Conservation (phyloP, 2,329 filamentous ascomycete species). For the Lachnellula hyalina region DNA sequence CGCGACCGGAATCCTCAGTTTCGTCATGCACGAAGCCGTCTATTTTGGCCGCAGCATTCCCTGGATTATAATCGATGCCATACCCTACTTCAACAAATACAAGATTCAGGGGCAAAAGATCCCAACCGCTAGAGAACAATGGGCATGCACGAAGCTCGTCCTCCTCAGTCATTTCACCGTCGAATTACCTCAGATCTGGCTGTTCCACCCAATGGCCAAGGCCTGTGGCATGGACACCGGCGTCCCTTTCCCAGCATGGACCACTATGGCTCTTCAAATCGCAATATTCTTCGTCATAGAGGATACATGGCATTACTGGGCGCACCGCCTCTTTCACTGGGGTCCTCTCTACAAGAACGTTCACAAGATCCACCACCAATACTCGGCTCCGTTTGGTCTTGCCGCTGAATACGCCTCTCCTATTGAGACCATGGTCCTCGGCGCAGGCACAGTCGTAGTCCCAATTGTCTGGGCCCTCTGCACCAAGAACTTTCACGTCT, state of each 20-base stretch:
- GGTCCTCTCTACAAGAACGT: conserved; percentile 92
- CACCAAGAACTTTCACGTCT: conserved; percentile 82
- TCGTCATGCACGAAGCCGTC: conserved; percentile 86
- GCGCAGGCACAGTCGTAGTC: conserved; percentile 74
- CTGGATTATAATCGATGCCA: conserved; percentile 86
- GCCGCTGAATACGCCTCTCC: conserved; percentile 97
- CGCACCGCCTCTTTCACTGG: conserved; percentile 88
- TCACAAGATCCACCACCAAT: conserved; percentile 99
- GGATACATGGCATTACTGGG: conserved; percentile 98
- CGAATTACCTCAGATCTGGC: conserved; percentile 96
- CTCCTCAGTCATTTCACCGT: conserved; percentile 95
- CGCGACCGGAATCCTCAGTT: conserved; percentile 96
- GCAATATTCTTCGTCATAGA: conserved; percentile 92
- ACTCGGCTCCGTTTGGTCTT: conserved; percentile 93
- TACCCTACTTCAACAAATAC: conserved; percentile 85
- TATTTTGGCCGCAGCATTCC: conserved; percentile 89
- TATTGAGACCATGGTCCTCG: conserved; percentile 93
- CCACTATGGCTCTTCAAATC: conserved; percentile 88
- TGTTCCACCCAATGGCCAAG: conserved; percentile 95
- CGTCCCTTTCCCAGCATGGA: conserved; percentile 81
- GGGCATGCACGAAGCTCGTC: conserved; percentile 87
- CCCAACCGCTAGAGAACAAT: conserved; percentile 88
- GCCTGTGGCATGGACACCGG: conserved; percentile 83
- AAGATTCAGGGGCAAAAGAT: conserved; percentile 89
- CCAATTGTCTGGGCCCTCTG: conserved; percentile 80